These are phyloP conservation scores for Syzygium oleosum DNA, from an alignment of 345 rosid species.

Conservation along the genomic window DNA sequence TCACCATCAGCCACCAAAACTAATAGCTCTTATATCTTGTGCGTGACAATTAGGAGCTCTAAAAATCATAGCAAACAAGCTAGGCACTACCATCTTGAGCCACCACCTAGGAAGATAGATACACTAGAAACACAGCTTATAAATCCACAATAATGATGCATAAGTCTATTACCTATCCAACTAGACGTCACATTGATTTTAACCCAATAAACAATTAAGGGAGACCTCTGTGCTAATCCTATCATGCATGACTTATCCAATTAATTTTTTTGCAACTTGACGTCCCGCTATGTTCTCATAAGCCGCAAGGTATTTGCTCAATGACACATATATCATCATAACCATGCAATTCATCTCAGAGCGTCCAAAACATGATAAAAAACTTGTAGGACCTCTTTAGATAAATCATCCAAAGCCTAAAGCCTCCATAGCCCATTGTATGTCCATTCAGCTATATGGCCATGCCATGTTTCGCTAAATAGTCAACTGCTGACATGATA, in stretches of 20 bases:
- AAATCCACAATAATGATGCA: background rate
- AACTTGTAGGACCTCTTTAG: background rate
- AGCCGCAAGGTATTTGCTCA: background rate
- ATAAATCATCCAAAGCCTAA: background rate
- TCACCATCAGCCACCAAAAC: background rate
- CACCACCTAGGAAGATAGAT: background rate
- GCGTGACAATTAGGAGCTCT: background rate
- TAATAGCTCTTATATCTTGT: background rate
- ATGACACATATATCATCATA: background rate
- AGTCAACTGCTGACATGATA: background rate
- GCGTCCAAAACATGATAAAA: background rate
- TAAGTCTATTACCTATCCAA: background rate
- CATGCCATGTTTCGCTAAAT: background rate
- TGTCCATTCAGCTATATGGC: background rate
- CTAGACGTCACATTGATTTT: background rate
- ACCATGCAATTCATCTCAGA: background rate
- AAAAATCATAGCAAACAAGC: background rate
- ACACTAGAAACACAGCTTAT: background rate
- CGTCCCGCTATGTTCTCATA: background rate
- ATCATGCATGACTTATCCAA: background rate
- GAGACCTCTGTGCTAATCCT: background rate
- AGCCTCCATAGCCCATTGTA: background rate
- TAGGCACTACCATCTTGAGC: background rate
- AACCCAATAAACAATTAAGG: background rate
- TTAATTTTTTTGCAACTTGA: background rate